Evolutionary conservation across 768 basidiomycete genomes (phyloP).

Genomic region (Tulasnella sp.): DNA sequence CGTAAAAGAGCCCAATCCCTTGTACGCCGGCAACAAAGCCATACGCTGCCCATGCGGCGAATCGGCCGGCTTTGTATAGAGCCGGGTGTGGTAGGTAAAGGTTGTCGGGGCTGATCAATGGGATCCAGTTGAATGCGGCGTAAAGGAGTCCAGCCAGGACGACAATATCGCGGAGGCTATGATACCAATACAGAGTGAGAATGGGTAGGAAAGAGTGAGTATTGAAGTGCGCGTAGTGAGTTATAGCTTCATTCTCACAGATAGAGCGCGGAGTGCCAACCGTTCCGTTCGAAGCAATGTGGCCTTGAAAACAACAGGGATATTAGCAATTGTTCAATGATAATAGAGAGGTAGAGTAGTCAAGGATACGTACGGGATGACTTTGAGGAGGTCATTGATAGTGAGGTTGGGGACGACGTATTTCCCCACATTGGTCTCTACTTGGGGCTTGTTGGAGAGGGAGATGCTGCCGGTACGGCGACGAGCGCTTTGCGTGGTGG

Average conservation of each 20-base stretch:
- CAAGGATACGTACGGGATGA: slow-evolving; percentile 29
- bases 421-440: slow-evolving; percentile 18
- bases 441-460: slow-evolving; percentile 14
- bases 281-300: slow-evolving; percentile 38
- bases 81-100: slow-evolving; percentile 23
- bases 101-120: slow-evolving; percentile 24
- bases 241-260: slow-evolving; percentile 21
- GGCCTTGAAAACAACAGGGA: slow-evolving; percentile 20
- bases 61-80: slow-evolving; percentile 50
- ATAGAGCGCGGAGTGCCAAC: slow-evolving; percentile 30
- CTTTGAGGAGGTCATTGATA: slow-evolving; percentile 33
- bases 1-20: neutral
- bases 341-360: neutral
- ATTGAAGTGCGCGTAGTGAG: neutral
- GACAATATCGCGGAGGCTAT: slow-evolving; percentile 29
- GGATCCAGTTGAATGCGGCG: slow-evolving; percentile 29
- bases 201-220: neutral
- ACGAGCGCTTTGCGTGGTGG: too few species aligned
- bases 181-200: neutral
- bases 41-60: slow-evolving; percentile 72
- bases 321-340: neutral
- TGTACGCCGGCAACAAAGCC: slow-evolving; percentile 55
- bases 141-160: slow-evolving; percentile 29
- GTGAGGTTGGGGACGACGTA: slow-evolving; percentile 33
- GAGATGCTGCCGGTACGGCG: neutral